These are phyloP conservation scores for Colletotrichum sp. DNA, from an alignment of 2,329 filamentous ascomycete species.

Conservation along the genomic window DNA sequence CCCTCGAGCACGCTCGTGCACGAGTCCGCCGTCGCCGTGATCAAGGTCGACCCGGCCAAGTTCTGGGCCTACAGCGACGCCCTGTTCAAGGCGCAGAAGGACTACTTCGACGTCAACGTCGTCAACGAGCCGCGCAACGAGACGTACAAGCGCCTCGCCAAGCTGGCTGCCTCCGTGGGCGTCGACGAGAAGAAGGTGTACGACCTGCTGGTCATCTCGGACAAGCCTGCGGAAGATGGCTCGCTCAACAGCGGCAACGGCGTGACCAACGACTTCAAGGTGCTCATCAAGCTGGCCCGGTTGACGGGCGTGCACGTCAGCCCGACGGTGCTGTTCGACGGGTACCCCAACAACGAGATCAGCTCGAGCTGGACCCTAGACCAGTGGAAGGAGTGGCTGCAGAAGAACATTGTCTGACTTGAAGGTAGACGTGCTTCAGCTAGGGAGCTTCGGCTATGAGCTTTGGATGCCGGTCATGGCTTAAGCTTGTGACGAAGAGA, in stretches of 20 bases:
- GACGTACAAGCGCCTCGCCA: slow-evolving; percentile 80
- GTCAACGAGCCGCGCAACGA: slow-evolving; percentile 84
- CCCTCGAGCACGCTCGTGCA: slow-evolving; percentile 81
- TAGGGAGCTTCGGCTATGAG: neutral
- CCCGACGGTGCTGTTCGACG: slow-evolving; percentile 88
- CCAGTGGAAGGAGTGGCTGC: slow-evolving; percentile 87
- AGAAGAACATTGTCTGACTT: slow-evolving; percentile 53
- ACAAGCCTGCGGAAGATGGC: slow-evolving; percentile 70
- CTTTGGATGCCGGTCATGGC: neutral
- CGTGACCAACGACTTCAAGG: slow-evolving; percentile 85
- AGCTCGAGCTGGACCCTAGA: slow-evolving; percentile 77
- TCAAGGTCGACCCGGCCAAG: slow-evolving; percentile 68
- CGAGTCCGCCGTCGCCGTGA: slow-evolving; percentile 84
- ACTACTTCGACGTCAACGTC: slow-evolving; percentile 84
- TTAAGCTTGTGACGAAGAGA: neutral
- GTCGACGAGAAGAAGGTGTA: slow-evolving; percentile 75
- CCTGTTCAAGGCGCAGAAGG: slow-evolving; percentile 69
- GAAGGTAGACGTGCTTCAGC: neutral
- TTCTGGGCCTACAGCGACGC: slow-evolving; percentile 82
- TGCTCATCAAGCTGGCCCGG: slow-evolving; percentile 79
- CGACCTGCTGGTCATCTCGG: slow-evolving; percentile 68
- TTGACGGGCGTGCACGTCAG: slow-evolving; percentile 87
- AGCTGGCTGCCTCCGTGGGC: slow-evolving; percentile 71
- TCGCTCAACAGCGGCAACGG: slow-evolving; percentile 78
- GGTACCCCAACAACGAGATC: slow-evolving; percentile 79